Base-by-base conservation (phyloP, 768 basidiomycete species). In the Boletus rubroflammeus region DNA sequence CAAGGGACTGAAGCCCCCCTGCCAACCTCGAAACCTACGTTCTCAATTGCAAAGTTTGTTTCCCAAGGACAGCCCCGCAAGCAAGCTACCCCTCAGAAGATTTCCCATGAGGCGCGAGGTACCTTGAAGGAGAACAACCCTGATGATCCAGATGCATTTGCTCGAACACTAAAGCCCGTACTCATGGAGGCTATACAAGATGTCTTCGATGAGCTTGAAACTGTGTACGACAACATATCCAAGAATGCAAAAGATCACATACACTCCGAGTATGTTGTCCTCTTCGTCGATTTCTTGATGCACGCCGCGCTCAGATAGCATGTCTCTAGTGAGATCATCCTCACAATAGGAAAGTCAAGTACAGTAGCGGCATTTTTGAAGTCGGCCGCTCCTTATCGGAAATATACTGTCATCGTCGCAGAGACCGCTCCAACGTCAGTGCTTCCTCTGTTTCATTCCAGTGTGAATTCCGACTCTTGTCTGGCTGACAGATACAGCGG, bases 131-230 rank as follows among this genome's bases (percentile, higher is more conserved):
- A 90, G 68, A 79, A 85, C 64, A 83, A 90, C 69, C 75, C 81
- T 0, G 81, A 88, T 51, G 89, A 90, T 68, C 87, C 86, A 0
- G 88, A 91, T 63, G 84, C 86, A 15, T 90, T 91, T 64, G 84
- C 90, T 9, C 75, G 78, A 38, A 81, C 81, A 34, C 69, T 98
- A 48, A 97, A 95, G 72, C 96, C 96, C 3, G 88, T 97, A 1
- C 78, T 99, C 51, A 93, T 98, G 80, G 93, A 97, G 70, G 97
- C 94, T 7, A 95, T 99, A 48, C 90, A 96, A 66, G 96, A 98
- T 66, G 90, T 98, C 17, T 78, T 97, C 42, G 93, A 97, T 60
- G 97, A 99, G 71, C 77, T 99, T 35, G 95, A 97, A 69, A 94
- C 91, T 3, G 95, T 96, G 1, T 93, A 98, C 62, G 91, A 97